Evolutionary conservation across 2,329 filamentous ascomycete genomes (phyloP), one percentile per base, ranked within the genome.

Genomic region (Gnomoniopsis smithogilvyi): DNA sequence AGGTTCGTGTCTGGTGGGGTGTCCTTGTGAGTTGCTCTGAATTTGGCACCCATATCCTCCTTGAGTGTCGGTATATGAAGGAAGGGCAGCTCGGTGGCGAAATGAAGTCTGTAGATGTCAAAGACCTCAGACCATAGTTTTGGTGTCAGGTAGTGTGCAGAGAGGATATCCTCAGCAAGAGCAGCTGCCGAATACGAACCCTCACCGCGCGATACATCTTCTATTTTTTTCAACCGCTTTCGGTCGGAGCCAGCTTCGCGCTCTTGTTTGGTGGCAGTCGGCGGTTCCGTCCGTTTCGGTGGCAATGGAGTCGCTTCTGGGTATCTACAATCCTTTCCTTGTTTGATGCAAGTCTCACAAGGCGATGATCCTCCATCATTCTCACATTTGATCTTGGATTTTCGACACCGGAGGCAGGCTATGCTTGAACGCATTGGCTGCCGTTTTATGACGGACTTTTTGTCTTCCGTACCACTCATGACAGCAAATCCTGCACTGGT

Each of bases 361-460:
- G 84, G 85, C 17, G 85, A 87, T 62, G 83, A 83, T 59, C 87
- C 83, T 61, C 90, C 90, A 65, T 84, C 82, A 74, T 95, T 95
- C 72, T 91, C 86, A 76, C 91, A 96, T 74, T 94, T 94, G 70
- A 94, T 91, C 75, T 95, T 96, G 70, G 89, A 92, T 67, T 85
- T 85, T 59, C 91, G 83, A 70, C 91, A 94, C 63, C 85, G 81
- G 62, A 84, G 79, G 73, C 91, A 95, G 51, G 91, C 90, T 69
- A 94, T 91, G 68, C 88, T 91, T 50, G 90, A 92, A 65, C 91
- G 83, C 83, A 92, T 89, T 36, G 79, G 79, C 14, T 76, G 72
- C 58, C 77, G 75, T 67, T 72, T 72, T n/a, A 79, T 78, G 68
- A 74, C 74, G 49, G 70, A 65, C 62, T 76, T 78, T 67, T 75